phyloP scores from a whole-genome alignment of 495 filamentous ascomycete species.

The Aspergillus olivimuriae region DNA sequence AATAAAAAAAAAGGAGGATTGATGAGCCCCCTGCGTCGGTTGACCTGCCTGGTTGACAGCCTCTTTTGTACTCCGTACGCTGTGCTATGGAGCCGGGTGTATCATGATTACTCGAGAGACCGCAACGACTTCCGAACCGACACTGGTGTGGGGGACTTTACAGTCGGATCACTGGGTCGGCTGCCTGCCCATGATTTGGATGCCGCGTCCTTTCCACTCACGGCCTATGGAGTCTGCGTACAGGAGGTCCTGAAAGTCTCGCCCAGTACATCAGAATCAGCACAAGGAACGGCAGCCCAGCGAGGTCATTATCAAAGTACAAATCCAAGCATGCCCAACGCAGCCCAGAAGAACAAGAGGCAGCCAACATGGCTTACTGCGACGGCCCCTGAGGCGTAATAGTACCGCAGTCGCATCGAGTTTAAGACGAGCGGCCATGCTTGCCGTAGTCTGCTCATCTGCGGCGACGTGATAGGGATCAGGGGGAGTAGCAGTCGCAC shows the following conservation, averaged over 20 bases:
- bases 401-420: not conserved
- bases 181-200: too few relatives aligned
- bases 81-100: too few relatives aligned
- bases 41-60: too few relatives aligned
- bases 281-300: not conserved
- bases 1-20: too few relatives aligned
- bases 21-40: too few relatives aligned
- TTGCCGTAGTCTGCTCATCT: conserved; percentile 10
- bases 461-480: conserved; percentile 14
- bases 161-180: too few relatives aligned
- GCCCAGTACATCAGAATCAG: not conserved
- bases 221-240: not conserved
- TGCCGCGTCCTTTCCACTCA: too few relatives aligned
- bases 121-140: too few relatives aligned
- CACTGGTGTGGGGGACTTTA: too few relatives aligned
- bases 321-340: not conserved
- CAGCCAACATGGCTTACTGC: not conserved
- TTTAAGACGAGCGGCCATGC: conserved; percentile 15
- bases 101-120: too few relatives aligned
- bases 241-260: not conserved
- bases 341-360: not conserved
- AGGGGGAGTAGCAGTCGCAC: conserved; percentile 6
- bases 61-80: too few relatives aligned
- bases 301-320: not conserved
- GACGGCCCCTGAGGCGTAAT: not conserved